These are phyloP conservation scores for Periglandula ipomoeae DNA, from an alignment of 2,329 filamentous ascomycete species.

Conservation along the genomic window DNA sequence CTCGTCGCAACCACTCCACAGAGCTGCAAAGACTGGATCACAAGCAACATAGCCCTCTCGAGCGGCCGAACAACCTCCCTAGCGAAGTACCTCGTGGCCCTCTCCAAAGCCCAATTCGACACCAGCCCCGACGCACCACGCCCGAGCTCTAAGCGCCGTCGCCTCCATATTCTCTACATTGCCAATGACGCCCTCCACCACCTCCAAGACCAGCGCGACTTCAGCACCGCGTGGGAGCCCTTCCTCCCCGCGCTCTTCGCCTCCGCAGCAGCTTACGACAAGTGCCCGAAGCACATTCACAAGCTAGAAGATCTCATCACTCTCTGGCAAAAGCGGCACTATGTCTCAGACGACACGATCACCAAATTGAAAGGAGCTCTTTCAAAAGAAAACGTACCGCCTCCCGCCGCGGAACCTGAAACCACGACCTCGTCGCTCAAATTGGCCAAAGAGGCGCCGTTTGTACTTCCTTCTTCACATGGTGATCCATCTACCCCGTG, in stretches of 20 bases:
- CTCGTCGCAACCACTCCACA: slow-evolving; percentile 25
- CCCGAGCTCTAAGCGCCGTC: slow-evolving; percentile 56
- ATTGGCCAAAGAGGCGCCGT: slow-evolving; percentile 50
- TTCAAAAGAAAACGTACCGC: slow-evolving; percentile 24
- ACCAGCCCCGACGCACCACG: slow-evolving; percentile 25
- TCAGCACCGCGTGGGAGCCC: slow-evolving; percentile 48
- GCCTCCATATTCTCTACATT: slow-evolving; percentile 69
- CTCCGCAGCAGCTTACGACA: slow-evolving; percentile 45
- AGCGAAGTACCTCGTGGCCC: slow-evolving; percentile 65
- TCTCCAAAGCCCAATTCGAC: slow-evolving; percentile 41
- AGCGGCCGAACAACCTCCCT: slow-evolving; percentile 55
- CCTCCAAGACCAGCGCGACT: slow-evolving; percentile 39
- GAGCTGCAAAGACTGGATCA: slow-evolving; percentile 83
- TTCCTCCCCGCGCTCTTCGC: slow-evolving; percentile 54
- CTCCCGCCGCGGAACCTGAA: slow-evolving; percentile 12
- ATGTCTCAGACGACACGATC: slow-evolving; percentile 47
- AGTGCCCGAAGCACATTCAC: slow-evolving; percentile 54
- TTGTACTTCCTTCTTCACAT: slow-evolving; percentile 65
- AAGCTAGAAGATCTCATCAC: slow-evolving; percentile 57
- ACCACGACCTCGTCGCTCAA: slow-evolving; percentile 21
- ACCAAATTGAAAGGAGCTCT: slow-evolving; percentile 51
- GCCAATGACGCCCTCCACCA: slow-evolving; percentile 73
- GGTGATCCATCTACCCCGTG: slow-evolving; percentile 65
- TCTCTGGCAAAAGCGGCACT: slow-evolving; percentile 60
- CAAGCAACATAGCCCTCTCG: slow-evolving; percentile 62